Conservation (phyloP, 2,329 filamentous ascomycete genomes). For the Penicillium sp. region DNA sequence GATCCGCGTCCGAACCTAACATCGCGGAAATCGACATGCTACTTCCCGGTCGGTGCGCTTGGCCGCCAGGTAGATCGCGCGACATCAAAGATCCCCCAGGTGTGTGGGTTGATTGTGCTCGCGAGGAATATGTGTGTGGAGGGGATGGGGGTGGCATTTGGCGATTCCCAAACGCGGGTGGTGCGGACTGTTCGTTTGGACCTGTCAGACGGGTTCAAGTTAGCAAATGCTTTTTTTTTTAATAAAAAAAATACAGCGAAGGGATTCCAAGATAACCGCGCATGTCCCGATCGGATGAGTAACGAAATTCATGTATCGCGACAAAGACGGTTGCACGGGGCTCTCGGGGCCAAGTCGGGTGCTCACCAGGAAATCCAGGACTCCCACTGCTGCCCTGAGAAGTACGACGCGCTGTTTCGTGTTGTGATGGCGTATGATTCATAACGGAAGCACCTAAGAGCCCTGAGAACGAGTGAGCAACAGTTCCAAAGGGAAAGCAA, state of each 20-base stretch:
- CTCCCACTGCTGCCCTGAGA: constrained; percentile 41
- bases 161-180: constrained; percentile 38
- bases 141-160: constrained; percentile 55
- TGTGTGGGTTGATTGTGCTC: constrained; percentile 41
- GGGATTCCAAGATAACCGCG: neutral
- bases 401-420: constrained; percentile 35
- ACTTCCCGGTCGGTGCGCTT: constrained; percentile 57
- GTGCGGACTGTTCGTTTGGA: constrained; percentile 35
- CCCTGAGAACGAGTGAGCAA: constrained; percentile 21
- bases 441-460: constrained; percentile 32
- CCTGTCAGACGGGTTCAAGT: constrained; percentile 18
- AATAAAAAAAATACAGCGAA: neutral
- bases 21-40: constrained; percentile 76
- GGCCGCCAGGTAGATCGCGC: constrained; percentile 57
- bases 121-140: constrained; percentile 49
- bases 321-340: constrained; percentile 8
- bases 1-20: constrained; percentile 57
- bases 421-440: constrained; percentile 33
- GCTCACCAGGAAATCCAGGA: constrained; percentile 42
- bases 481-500: constrained; percentile 23
- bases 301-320: constrained; percentile 5
- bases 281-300: constrained; percentile 1
- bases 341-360: constrained; percentile 16
- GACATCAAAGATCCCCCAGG: constrained; percentile 43
- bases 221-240: neutral